Base-by-base conservation (phyloP, 2,329 filamentous ascomycete genomes). In the Acephala macrosclerotiorum region DNA sequence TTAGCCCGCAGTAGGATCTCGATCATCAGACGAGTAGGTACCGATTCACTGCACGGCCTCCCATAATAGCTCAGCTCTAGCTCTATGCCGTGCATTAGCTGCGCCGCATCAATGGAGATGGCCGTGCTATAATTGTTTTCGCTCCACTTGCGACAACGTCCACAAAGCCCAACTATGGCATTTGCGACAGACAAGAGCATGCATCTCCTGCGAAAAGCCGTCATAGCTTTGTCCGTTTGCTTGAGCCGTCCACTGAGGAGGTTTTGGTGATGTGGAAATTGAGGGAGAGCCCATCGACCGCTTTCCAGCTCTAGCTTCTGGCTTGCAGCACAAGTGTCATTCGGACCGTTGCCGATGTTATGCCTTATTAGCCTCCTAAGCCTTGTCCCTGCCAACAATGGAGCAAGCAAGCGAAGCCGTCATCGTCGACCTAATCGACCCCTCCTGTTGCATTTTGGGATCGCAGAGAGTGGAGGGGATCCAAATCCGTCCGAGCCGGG, bases 11-110 rank as follows among this genome's bases (percentile, higher is more conserved):
- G 22, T 67, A 51, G 61, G 45, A 55, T 64, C 49, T 58, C 51
- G 62, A 65, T 65, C 55, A 72, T 73, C 68, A 72, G 72, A 73
- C 68, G 72, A 71, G 58, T 60, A 47, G 56, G 57, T 8, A 57
- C 33, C 53, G 58, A 60, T 58, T 60, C 56, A 57, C 36, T 55
- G 63, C 69, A 66, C 63, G 65, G 63, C 20, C 61, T 64, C 58
- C 29, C 26, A 36, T 22, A 47, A 40, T 51, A 38, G 69, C 61
- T 59, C 58, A 56, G 58, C 63, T 63, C 66, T 64, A 65, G 60
- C 65, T 40, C 49, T 63, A 74, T 75, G 72, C 68, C 65, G 71
- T 75, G 72, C 73, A 75, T 74, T 72, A 74, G 71, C 64, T 66
- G 65, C 55, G 61, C 68, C 69, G 67, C 65, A 66, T 69, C 53